Conservation (phyloP, 2,329 filamentous ascomycete species). For the Colletotrichum coccodes region DNA sequence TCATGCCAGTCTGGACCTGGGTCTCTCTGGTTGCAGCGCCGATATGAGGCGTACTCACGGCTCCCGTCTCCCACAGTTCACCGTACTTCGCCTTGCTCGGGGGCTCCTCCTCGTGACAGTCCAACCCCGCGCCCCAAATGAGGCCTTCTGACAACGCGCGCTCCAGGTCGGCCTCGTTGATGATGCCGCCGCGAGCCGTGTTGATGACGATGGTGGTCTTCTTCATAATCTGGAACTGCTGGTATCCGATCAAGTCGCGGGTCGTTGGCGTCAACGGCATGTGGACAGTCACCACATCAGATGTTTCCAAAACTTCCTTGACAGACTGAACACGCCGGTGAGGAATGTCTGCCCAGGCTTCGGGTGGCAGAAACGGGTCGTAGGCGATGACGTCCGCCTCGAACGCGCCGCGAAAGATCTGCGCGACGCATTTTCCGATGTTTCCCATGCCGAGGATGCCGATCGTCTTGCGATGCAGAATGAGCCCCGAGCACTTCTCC, state of each 20-base stretch:
- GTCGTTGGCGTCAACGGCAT: slow-evolving; percentile 48
- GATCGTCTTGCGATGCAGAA: slow-evolving; percentile 45
- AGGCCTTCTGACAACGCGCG: slow-evolving; percentile 43
- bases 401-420: slow-evolving; percentile 48
- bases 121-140: slow-evolving; percentile 51
- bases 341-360: slow-evolving; percentile 45
- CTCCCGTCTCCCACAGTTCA: slow-evolving; percentile 45
- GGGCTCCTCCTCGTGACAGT: slow-evolving; percentile 52
- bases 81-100: slow-evolving; percentile 47
- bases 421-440: slow-evolving; percentile 47
- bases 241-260: slow-evolving; percentile 42
- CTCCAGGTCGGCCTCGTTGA: slow-evolving; percentile 48
- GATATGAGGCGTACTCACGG: slow-evolving; percentile 55
- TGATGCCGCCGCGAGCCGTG: slow-evolving; percentile 50
- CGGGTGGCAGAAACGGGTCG: slow-evolving; percentile 45
- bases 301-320: slow-evolving; percentile 42
- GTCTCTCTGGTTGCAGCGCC: slow-evolving; percentile 53
- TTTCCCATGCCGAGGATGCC: slow-evolving; percentile 53
- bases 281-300: slow-evolving; percentile 49
- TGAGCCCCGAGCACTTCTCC: slow-evolving; percentile 52
- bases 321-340: slow-evolving; percentile 43
- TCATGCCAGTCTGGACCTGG: slow-evolving; percentile 42
- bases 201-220: slow-evolving; percentile 50
- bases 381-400: slow-evolving; percentile 46
- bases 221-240: slow-evolving; percentile 48